phyloP scores from a whole-genome alignment of 2,329 filamentous ascomycete genomes.

The Scedosporium dehoogii region DNA sequence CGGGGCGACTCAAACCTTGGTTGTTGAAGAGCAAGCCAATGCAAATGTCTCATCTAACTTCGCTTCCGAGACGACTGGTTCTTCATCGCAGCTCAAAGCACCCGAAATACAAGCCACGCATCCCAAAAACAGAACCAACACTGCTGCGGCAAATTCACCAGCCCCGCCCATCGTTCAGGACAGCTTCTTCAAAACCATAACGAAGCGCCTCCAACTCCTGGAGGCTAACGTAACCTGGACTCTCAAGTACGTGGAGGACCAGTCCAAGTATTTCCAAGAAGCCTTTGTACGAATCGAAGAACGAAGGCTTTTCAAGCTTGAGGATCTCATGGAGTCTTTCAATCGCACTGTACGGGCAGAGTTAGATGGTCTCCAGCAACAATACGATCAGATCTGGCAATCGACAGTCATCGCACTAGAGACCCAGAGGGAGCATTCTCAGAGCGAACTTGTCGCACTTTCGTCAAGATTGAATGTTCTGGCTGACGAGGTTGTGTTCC shows the following conservation, averaged over 20 bases:
- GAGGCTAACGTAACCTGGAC: constrained; percentile 90
- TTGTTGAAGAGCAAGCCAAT: too few species aligned
- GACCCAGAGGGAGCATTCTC: constrained; percentile 73
- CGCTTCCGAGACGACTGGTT: too few species aligned
- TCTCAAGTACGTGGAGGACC: constrained; percentile 92
- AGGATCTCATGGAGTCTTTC: constrained; percentile 70
- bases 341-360: constrained; percentile 82
- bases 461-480: constrained; percentile 73
- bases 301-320: constrained; percentile 74
- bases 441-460: constrained; percentile 74
- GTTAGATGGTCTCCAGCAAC: constrained; percentile 63
- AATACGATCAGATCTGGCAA: constrained; percentile 96
- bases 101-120: constrained; percentile 10
- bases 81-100: background rate
- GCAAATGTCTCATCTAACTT: too few species aligned
- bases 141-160: constrained; percentile 27
- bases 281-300: constrained; percentile 81
- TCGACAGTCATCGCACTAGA: constrained; percentile 88
- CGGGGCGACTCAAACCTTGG: too few species aligned
- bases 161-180: constrained; percentile 82
- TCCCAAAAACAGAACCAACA: constrained; percentile 27
- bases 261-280: constrained; percentile 81
- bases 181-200: constrained; percentile 93
- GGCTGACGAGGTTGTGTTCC: constrained; percentile 81
- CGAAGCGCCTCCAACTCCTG: constrained; percentile 82